Base-by-base conservation (phyloP, 1,284 basidiomycete genomes). In the Papiliotrema terrestris region DNA sequence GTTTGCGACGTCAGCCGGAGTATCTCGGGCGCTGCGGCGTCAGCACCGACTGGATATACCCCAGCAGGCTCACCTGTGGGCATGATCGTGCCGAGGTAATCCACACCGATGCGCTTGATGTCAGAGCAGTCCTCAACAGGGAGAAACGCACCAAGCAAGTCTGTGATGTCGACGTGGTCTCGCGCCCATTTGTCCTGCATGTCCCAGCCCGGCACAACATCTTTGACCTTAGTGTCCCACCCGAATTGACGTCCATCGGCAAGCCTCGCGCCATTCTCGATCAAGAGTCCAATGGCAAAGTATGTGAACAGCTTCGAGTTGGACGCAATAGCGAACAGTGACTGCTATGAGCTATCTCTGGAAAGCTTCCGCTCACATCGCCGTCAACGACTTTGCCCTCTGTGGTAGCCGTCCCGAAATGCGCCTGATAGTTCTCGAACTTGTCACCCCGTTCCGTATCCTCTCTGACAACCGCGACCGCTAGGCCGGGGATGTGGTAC, bases 261-360 rank as follows among this genome's bases (percentile, higher is more conserved):
- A 55, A 59, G 25, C 26, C 22, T 35, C 0, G 75, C 73, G 19
- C 57, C 58, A 49, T 80, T 78, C 38, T 73, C 64, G 13, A 77
- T 69, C 17, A 77, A 58, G 9, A 79, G 60, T 3, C 76, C 77
- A 3, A 78, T 25, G 0, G 78, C 67, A 2, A 72, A 59, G 2
- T 70, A 62, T 0, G 77, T 67, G 61, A 80, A 79, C 0, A 78
- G 74, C 55, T 80, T 80, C 3, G 77, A 77, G 58, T 75, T 78
- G 3, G 78, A 79, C 2, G 65, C 78, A 26, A 80, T 70, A 8
- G 58, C 65, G 49, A 79, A 79, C 32, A 76, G 57, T 0, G 77
- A 35, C 52, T 41, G 42, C 19, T 26, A 46, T 22, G 20, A 46
- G 26, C n/a, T n/a, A n/a, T n/a, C n/a, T n/a, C n/a, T n/a, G n/a